Percentiles rank a stretch among this genome's conserved stretches.
Conservation (phyloP, 345 rosid species). For the Psidium friedrichsthalianum region DNA sequence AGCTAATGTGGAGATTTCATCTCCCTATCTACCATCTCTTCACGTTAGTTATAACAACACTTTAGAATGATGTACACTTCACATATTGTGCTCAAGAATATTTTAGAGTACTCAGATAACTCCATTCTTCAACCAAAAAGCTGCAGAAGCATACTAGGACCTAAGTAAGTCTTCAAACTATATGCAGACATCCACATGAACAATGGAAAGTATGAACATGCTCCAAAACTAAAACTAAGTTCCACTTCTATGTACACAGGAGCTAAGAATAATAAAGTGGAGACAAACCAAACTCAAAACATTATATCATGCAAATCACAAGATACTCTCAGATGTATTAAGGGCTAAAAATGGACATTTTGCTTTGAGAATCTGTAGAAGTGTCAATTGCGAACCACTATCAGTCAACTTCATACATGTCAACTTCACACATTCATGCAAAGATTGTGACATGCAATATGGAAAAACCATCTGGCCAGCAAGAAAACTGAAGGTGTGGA, state of each 20-base stretch:
- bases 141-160: constrained; percentile 20
- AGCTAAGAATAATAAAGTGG: neutral
- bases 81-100: too few relatives aligned
- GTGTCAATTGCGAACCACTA: neutral
- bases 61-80: too few relatives aligned
- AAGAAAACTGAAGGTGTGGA: neutral
- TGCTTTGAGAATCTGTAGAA: neutral
- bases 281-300: neutral
- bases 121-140: constrained; percentile 75
- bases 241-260: neutral
- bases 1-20: too few relatives aligned
- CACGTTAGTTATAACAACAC: too few relatives aligned
- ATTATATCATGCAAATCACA: neutral
- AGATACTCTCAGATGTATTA: neutral
- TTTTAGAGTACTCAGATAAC: constrained; percentile 41
- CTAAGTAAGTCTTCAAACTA: neutral
- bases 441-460: neutral
- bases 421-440: neutral
- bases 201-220: neutral
- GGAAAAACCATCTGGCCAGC: neutral
- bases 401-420: neutral
- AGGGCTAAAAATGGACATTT: neutral
- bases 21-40: too few relatives aligned
- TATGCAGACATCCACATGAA: neutral
- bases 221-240: neutral